Conservation (phyloP, 2,329 filamentous ascomycete genomes). For the Ustulina deusta region DNA sequence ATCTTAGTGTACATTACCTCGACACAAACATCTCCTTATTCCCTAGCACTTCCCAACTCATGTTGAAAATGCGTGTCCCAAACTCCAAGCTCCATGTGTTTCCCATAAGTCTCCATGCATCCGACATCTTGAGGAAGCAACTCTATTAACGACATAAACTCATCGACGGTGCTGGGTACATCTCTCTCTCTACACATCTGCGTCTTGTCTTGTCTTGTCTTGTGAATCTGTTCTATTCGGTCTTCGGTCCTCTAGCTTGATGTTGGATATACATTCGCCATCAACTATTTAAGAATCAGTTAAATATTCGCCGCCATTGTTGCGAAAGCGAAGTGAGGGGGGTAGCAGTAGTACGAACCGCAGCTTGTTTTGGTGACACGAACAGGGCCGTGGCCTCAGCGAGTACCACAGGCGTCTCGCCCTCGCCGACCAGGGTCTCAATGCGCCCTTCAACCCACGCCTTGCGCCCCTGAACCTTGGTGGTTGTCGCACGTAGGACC, state of each 20-base stretch:
- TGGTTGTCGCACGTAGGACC: conserved; percentile 82
- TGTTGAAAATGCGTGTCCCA: neutral
- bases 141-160: conserved; percentile 2
- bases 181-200: conserved; percentile 25
- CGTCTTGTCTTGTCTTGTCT: conserved; percentile 17
- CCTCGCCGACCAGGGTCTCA: conserved; percentile 77
- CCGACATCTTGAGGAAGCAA: neutral
- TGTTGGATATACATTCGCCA: conserved; percentile 55
- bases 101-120: conserved; percentile 6
- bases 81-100: conserved; percentile 23
- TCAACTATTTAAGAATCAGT: conserved; percentile 46
- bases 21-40: neutral
- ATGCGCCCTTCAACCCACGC: conserved; percentile 92
- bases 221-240: conserved; percentile 1
- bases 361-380: conserved; percentile 86
- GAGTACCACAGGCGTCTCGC: conserved; percentile 73
- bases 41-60: neutral
- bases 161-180: conserved; percentile 3
- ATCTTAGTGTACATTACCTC: neutral
- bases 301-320: neutral
- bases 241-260: conserved; percentile 42
- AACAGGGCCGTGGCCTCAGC: conserved; percentile 89
- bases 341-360: conserved; percentile 71
- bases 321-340: neutral
- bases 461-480: conserved; percentile 90